These are phyloP conservation scores for Ceriops zippeliana DNA, from an alignment of 345 rosid genomes.

Conservation along the genomic window DNA sequence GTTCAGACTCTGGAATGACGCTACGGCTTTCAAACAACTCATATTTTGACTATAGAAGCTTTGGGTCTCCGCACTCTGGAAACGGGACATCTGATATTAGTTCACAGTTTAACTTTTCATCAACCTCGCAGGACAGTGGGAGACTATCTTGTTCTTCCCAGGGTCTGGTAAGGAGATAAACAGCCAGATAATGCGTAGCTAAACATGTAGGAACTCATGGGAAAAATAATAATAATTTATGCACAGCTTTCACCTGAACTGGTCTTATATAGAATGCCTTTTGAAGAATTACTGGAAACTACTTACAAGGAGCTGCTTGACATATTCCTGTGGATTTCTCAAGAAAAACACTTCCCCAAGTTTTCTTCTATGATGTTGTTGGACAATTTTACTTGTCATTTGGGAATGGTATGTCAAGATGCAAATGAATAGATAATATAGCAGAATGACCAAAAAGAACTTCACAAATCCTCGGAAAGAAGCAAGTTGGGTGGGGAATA, in stretches of 20 bases:
- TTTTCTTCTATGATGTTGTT: not conserved
- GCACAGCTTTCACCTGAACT: not conserved
- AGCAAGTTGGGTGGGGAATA: not conserved
- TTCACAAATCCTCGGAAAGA: too few relatives aligned
- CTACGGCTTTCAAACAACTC: not conserved
- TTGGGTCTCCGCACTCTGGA: slow-evolving; percentile 35
- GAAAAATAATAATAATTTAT: not conserved
- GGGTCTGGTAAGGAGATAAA: not conserved
- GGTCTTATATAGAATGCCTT: not conserved
- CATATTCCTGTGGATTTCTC: not conserved
- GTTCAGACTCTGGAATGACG: slow-evolving; percentile 20
- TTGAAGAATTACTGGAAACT: not conserved
- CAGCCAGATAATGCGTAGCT: not conserved
- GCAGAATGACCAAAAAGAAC: not conserved
- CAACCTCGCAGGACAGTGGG: slow-evolving; percentile 39
- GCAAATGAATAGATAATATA: not conserved
- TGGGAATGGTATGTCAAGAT: not conserved
- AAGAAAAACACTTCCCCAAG: not conserved
- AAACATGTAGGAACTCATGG: not conserved
- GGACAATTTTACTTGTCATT: not conserved
- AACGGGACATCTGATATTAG: slow-evolving; percentile 40
- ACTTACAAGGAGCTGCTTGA: not conserved
- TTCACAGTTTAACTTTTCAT: slow-evolving; percentile 40
- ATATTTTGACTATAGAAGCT: not conserved
- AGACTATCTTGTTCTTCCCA: slow-evolving; percentile 29